Evolutionary conservation across 495 filamentous ascomycete species (phyloP), one percentile per base, ranked within the genome.

Genomic region (Talaromyces trachyspermus): DNA sequence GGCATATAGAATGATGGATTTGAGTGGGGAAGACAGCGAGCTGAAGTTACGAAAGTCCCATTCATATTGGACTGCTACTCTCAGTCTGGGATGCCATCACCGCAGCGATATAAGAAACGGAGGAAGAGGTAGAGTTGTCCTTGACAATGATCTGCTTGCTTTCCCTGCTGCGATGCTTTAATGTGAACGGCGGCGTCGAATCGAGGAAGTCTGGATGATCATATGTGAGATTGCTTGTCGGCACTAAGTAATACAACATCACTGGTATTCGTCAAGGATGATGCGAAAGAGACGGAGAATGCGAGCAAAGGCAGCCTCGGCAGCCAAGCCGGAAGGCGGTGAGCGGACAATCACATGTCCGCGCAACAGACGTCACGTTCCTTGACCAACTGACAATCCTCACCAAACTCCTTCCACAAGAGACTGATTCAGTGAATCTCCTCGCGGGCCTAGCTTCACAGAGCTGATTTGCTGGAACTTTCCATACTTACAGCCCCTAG

Each of bases 11-110:
- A n/a, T n/a, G n/a, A n/a, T n/a, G n/a, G n/a, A n/a, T n/a, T n/a
- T n/a, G 20, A 27, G 18, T 35, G 19, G 30, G 48, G 39, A 46
- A 83, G 65, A 75, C 75, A 67, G 63, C 64, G 58, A 51, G 63
- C 57, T 47, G 66, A 67, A n/a, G 40, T 54, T 17, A 59, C 62
- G 48, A 52, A 64, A 23, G 63, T 65, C 20, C 64, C 60, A 0
- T 49, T 67, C 11, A 53, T 69, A 18, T 36, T 69, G 10, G 66
- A 57, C n/a, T n/a, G n/a, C n/a, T n/a, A n/a, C 42, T 49, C 62
- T 18, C 33, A 42, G 25, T 12, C 20, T 1, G 22, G 27, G 6
- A 7, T 30, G 27, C 27, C 27, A 30, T 24, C 27, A 3, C 32
- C 27, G 1, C 20, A 37, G n/a, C 20, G 26, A 14, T 23, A 42